Base-by-base conservation (phyloP, 495 filamentous ascomycete species). In the Cercophora newfieldiana region DNA sequence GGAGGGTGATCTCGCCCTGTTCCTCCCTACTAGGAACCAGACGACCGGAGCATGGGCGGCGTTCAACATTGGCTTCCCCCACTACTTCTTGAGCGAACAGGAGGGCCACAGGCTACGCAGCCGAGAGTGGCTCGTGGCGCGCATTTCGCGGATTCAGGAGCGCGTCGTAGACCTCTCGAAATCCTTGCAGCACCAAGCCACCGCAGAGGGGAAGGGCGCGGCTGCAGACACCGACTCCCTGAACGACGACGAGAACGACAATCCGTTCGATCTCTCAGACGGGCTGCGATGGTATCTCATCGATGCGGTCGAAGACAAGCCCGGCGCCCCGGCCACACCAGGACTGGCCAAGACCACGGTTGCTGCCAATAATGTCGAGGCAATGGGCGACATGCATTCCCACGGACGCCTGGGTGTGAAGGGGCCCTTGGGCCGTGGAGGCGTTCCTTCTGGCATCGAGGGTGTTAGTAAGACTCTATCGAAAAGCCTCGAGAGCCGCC, bases 221-320 rank as follows among this genome's bases (percentile, higher is more conserved):
- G 60, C 31, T 47, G 66, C 68, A 18, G 79, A 81, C 33, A 73
- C 77, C 1, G 79, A 81, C 58, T 78, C 78, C 7, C 48, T 76
- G 6, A 77, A 75, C 47, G 81, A 89, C n/a, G 81, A 83, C 26
- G 92, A 95, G 50, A 94, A 99, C 66, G 95, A 99, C 64, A 99
- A 99, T 73, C 95, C 95, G 1, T 99, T 98, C 70, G 94, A 97
- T 68, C 85, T 99, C 18, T 97, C 93, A 0, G 95, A 99, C 71
- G 95, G 95, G 19, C 81, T 99, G 19, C 86, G 94, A 29, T 99
- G 95, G 95, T 98, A 97, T 72, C 85, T 98, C 2, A 85, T 98
- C 10, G 94, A 99, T 72, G 95, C 95, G 0, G 83, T 84, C 1
- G 95, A 99, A 72, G 95, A 98, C 74, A 97, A 97, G 74, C 86